Conservation (phyloP, 768 basidiomycete genomes). For the Cubamyces lactineus region DNA sequence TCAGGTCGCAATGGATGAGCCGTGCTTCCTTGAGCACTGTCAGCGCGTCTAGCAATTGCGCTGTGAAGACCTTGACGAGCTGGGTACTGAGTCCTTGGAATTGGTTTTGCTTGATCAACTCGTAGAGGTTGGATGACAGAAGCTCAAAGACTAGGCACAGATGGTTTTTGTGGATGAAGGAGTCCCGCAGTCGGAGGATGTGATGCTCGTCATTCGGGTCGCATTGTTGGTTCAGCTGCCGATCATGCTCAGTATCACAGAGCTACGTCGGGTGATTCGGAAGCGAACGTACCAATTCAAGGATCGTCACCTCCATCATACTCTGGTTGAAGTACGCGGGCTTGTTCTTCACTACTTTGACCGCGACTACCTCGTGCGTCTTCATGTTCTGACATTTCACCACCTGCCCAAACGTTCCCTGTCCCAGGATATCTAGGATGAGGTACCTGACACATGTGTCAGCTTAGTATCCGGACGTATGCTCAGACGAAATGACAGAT, state of each 20-base stretch:
- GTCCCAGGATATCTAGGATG: slow-evolving; percentile 96
- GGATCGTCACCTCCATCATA: slow-evolving; percentile 99
- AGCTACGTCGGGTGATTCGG: neutral
- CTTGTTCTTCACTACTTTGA: slow-evolving; percentile 99
- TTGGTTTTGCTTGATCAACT: slow-evolving; percentile 99
- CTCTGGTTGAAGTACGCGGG: slow-evolving; percentile 99
- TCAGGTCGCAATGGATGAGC: slow-evolving; percentile 97
- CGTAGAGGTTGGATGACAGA: slow-evolving; percentile 95
- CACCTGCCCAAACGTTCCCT: slow-evolving; percentile 99
- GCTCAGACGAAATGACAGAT: slow-evolving; percentile 13
- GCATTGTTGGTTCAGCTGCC: slow-evolving; percentile 88
- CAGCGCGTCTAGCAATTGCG: slow-evolving; percentile 90
- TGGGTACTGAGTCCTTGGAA: slow-evolving; percentile 97
- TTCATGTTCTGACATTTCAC: slow-evolving; percentile 99
- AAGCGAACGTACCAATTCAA: slow-evolving; percentile 81
- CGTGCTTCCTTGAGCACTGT: slow-evolving; percentile 93
- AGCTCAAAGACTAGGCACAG: slow-evolving; percentile 98
- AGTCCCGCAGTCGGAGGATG: slow-evolving; percentile 91
- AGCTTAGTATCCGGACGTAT: neutral
- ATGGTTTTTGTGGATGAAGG: slow-evolving; percentile 95
- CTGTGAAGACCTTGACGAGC: slow-evolving; percentile 98
- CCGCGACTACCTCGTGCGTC: slow-evolving; percentile 97
- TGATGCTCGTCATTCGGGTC: slow-evolving; percentile 97
- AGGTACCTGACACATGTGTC: slow-evolving; percentile 65
- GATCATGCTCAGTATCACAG: slow-evolving; percentile 2